phyloP scores from a whole-genome alignment of 2,329 filamentous ascomycete genomes.

The Sporothrix inflata region DNA sequence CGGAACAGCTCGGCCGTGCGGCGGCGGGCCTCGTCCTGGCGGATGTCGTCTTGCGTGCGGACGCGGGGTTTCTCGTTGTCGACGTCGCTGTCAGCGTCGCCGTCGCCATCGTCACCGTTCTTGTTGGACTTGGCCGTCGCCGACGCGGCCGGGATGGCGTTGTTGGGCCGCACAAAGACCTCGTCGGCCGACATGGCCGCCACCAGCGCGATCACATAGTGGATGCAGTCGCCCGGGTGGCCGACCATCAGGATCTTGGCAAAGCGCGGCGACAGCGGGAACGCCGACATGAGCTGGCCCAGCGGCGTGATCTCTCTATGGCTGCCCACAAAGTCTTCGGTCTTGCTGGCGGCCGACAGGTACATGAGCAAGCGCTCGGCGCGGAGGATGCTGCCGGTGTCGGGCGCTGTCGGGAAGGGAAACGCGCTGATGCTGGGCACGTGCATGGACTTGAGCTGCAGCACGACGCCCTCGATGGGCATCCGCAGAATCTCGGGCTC shows the following conservation, averaged over 20 bases:
- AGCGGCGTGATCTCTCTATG: conserved; percentile 74
- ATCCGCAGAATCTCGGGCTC: conserved; percentile 88
- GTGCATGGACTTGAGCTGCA: conserved; percentile 94
- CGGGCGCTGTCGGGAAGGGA: conserved; percentile 90
- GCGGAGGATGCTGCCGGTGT: conserved; percentile 72
- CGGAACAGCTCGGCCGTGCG: conserved; percentile 65
- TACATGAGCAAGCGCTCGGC: conserved; percentile 87
- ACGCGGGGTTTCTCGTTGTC: conserved; percentile 40
- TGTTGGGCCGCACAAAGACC: conserved; percentile 80
- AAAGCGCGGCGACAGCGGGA: conserved; percentile 88
- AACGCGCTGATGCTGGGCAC: conserved; percentile 90
- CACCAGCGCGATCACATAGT: conserved; percentile 85
- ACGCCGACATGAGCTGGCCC: conserved; percentile 81
- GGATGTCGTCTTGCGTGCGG: conserved; percentile 68
- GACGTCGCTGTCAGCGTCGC: conserved; percentile 49
- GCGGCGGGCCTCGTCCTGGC: conserved; percentile 71
- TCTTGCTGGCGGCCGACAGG: conserved; percentile 73
- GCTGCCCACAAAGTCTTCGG: neutral
- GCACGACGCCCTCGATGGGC: conserved; percentile 87
- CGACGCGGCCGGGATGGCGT: conserved; percentile 65
- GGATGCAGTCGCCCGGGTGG: conserved; percentile 77
- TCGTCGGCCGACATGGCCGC: conserved; percentile 87
- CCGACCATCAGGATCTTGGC: conserved; percentile 90
- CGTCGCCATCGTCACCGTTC: conserved; percentile 43
- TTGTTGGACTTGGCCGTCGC: conserved; percentile 40